These are phyloP conservation scores for Glycine soja DNA, from an alignment of 306 rosid species.

Conservation along the genomic window DNA sequence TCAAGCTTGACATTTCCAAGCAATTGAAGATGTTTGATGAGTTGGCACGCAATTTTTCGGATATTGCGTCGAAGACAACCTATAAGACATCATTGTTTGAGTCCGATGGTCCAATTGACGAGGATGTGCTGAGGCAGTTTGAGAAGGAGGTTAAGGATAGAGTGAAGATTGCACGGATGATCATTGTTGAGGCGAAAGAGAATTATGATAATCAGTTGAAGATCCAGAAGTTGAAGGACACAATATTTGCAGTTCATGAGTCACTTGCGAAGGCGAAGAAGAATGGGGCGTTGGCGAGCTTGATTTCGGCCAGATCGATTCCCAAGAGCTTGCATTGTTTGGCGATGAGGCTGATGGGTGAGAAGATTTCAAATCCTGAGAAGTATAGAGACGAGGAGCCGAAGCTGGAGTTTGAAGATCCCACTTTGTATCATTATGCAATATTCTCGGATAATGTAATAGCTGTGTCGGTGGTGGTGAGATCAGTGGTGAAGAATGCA, in stretches of 20 bases:
- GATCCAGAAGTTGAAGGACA: conserved; percentile 98
- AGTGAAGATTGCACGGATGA: conserved; percentile 79
- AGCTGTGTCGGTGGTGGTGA: conserved; percentile 92
- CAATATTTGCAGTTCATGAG: conserved; percentile 91
- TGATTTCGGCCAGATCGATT: conserved; percentile 84
- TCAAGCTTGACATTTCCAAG: conserved; percentile 93
- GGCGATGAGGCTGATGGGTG: conserved; percentile 96
- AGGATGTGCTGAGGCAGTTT: conserved; percentile 88
- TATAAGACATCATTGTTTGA: conserved; percentile 72
- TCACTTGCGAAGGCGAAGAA: conserved; percentile 91
- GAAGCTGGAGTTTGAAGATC: conserved; percentile 87
- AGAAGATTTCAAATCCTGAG: conserved; percentile 81
- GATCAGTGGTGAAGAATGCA: conserved; percentile 92
- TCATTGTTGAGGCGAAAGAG: conserved; percentile 87
- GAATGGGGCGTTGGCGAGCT: conserved; percentile 89
- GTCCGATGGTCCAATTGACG: conserved; percentile 81
- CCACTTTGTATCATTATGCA: conserved; percentile 89
- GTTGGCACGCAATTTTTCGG: conserved; percentile 74
- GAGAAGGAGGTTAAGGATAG: conserved; percentile 99
- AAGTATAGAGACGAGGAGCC: conserved; percentile 82
- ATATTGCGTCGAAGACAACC: conserved; percentile 66
- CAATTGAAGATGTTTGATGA: conserved; percentile 91
- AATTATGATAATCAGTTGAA: conserved; percentile 94
- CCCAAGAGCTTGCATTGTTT: conserved; percentile 99
- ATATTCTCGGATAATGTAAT: conserved; percentile 93